Conservation (phyloP, 1,284 basidiomycete species). For the Stygiomarasmius scandens region DNA sequence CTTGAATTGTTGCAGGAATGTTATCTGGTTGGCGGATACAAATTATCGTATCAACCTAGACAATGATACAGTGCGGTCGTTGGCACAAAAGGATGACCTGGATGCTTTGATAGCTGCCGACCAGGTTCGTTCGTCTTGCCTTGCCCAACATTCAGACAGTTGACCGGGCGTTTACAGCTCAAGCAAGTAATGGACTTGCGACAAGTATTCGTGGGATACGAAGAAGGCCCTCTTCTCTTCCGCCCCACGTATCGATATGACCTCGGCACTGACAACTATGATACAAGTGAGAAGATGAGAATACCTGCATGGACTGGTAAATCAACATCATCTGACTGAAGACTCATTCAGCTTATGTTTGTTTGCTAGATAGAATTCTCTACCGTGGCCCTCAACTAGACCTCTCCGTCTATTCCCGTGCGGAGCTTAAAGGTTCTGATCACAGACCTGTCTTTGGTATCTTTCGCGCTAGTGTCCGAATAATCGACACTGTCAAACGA, state of each 20-base stretch:
- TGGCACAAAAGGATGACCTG: conserved; percentile 67
- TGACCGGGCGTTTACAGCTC: conserved; percentile 47
- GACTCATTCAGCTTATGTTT: background rate
- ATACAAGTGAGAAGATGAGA: conserved; percentile 94
- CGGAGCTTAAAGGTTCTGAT: conserved; percentile 88
- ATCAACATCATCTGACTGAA: conserved; percentile 19
- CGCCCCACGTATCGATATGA: conserved; percentile 90
- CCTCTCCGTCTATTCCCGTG: conserved; percentile 67
- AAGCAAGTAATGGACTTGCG: conserved; percentile 69
- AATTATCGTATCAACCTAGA: conserved; percentile 94
- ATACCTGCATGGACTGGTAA: conserved; percentile 97
- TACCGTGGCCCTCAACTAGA: conserved; percentile 77
- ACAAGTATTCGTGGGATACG: conserved; percentile 81
- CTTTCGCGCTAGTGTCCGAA: conserved; percentile 77
- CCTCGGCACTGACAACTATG: conserved; percentile 83
- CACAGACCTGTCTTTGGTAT: conserved; percentile 93
- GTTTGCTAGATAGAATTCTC: conserved; percentile 79
- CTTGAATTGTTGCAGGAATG: conserved; percentile 54
- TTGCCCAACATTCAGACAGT: background rate
- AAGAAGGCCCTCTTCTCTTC: conserved; percentile 89
- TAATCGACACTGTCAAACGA: conserved; percentile 79
- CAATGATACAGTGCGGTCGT: conserved; percentile 76
- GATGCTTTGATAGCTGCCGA: conserved; percentile 80
- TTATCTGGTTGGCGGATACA: conserved; percentile 93
- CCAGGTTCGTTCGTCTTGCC: conserved; percentile 56